phyloP scores from a whole-genome alignment of 768 basidiomycete genomes.

The Mycena olivaceomarginata region DNA sequence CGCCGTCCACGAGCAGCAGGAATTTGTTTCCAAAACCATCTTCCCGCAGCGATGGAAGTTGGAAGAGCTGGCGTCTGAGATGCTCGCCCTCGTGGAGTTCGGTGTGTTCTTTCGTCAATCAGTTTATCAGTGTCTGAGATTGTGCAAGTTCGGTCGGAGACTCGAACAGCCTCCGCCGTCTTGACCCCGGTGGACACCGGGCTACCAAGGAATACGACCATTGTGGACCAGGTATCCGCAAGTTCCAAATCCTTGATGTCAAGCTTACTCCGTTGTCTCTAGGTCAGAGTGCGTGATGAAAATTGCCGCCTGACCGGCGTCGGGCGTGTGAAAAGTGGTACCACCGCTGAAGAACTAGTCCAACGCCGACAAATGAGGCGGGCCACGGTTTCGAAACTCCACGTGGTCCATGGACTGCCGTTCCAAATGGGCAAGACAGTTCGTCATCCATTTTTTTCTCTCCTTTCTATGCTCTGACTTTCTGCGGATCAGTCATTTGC shows the following conservation, averaged over 20 bases:
- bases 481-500: constrained; percentile 24
- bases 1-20: constrained; percentile 34
- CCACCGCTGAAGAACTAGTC: constrained; percentile 18
- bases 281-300: constrained; percentile 32
- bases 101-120: constrained; percentile 33
- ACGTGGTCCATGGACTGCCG: constrained; percentile 33
- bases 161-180: constrained; percentile 30
- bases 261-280: constrained; percentile 28
- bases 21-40: constrained; percentile 27
- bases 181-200: constrained; percentile 24
- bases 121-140: constrained; percentile 33
- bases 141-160: constrained; percentile 35
- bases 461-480: constrained; percentile 11
- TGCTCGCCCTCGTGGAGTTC: constrained; percentile 34
- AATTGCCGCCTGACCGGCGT: constrained; percentile 36
- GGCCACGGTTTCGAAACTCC: constrained; percentile 25
- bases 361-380: constrained; percentile 7
- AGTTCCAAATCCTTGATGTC: constrained; percentile 28
- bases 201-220: constrained; percentile 20
- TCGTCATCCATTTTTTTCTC: constrained; percentile 32
- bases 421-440: constrained; percentile 28
- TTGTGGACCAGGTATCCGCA: constrained; percentile 33
- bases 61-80: constrained; percentile 36
- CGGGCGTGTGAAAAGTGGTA: constrained; percentile 20
- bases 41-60: constrained; percentile 34